Base-by-base conservation (phyloP, 129 eudicot genomes). In the Erigeron canadensis region DNA sequence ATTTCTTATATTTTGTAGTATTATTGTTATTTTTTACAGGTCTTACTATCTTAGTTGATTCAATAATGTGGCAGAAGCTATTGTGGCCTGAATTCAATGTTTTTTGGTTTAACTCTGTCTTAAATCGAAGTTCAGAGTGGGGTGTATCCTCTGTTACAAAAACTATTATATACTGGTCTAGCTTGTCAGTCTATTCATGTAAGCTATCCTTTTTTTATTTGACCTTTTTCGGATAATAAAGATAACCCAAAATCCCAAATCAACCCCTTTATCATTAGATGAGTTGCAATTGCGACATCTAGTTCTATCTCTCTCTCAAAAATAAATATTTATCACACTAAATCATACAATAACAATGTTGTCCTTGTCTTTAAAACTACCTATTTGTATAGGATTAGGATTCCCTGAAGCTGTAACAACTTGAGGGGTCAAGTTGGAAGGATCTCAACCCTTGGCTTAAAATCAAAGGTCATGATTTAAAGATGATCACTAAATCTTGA, bases 111-210 rank as follows among this genome's bases (percentile, higher is more conserved):
- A 95, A 95, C 74, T 95, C 99, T 17, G 91, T 90, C 65, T 78
- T 90, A 77, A 95, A 95, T 56, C 81, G 84, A 78, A 95, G 99
- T 84, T 95, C 99, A 55, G 99, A 95, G 71, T 95, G 99, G 99
- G 99, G 99, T 78, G 99, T 95, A 95, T 95, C 99, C 97, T 94
- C 60, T 65, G 5, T 19, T 43, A 53, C 23, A n/a, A 19, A 11
- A 28, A 60, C 19, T 60, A 13, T 60, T n/a, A 60, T 34, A 60
- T 53, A 16, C 57, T 51, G 15, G 6, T 10, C 0, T 53, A 53
- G n/a, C 58, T 53, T 53, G 16, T 53, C 23, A 53, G 58, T 53
- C 58, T 53, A 51, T 19, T 48, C 55, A 15, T 16, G 9, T 53
- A 51, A 51, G 22, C 57, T n/a, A 51, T 51, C 5, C 22, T 5